phyloP scores from a whole-genome alignment of 2,329 filamentous ascomycete species.

The Phaeophleospora eucalypticola region DNA sequence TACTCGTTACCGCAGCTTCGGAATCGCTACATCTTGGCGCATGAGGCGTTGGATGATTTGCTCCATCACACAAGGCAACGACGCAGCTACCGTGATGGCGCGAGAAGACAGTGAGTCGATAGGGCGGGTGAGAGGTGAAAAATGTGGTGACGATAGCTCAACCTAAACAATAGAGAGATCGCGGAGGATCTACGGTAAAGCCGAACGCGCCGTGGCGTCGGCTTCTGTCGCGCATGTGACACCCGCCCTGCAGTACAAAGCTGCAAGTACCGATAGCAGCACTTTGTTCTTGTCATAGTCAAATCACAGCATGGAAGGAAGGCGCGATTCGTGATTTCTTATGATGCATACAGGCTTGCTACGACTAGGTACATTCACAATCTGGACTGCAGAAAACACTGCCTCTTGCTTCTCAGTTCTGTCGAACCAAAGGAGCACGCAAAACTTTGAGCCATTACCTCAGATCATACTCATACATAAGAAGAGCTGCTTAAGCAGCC shows the following conservation, averaged over 20 bases:
- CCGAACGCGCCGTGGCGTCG: neutral
- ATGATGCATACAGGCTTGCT: no score
- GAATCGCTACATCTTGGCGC: slow-evolving; percentile 4
- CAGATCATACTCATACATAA: slow-evolving; percentile 7
- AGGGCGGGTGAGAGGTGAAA: neutral
- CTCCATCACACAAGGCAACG: neutral
- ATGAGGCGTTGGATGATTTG: neutral
- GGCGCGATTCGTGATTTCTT: no score
- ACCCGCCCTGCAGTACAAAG: no score
- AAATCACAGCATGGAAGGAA: no score
- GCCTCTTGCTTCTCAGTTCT: neutral
- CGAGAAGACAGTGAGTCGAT: neutral
- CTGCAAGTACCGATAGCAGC: no score
- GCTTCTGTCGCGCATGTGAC: neutral
- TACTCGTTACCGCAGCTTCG: slow-evolving; percentile 1
- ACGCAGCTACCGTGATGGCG: neutral
- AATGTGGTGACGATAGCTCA: neutral
- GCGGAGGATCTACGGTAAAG: neutral
- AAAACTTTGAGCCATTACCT: neutral
- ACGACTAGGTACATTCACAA: neutral
- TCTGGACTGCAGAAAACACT: neutral
- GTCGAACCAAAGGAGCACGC: neutral
- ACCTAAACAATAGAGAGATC: no score
- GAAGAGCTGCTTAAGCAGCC: slow-evolving; percentile 57
- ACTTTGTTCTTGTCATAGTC: no score